Conservation (phyloP, 2,329 filamentous ascomycete genomes). For the Neurospora crassa region DNA sequence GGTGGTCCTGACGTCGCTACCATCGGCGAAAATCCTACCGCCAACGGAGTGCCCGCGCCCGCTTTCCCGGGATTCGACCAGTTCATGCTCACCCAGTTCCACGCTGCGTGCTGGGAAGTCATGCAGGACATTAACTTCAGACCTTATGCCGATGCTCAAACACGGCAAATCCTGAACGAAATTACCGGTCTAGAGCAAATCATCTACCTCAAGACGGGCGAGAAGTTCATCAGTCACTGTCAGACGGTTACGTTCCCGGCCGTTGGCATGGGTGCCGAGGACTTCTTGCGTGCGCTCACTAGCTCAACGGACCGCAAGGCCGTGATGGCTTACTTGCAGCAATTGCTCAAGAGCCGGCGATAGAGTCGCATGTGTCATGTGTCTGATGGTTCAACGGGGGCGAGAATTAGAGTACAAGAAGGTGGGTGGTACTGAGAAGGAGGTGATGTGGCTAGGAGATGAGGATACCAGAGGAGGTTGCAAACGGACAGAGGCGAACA, state of each 20-base stretch:
- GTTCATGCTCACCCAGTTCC: constrained; percentile 85
- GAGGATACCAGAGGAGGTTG: background rate
- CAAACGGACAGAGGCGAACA: background rate
- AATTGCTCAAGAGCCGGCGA: constrained; percentile 39
- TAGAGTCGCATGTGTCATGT: constrained; percentile 2
- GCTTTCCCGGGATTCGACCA: constrained; percentile 79
- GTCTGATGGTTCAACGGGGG: background rate
- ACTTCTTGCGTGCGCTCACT: constrained; percentile 50
- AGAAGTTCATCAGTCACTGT: constrained; percentile 64
- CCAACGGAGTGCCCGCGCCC: constrained; percentile 42
- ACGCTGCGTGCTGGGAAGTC: constrained; percentile 82
- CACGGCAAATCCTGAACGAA: constrained; percentile 78
- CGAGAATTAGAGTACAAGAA: background rate
- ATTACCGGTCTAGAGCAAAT: constrained; percentile 79
- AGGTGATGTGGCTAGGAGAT: background rate
- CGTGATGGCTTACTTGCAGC: constrained; percentile 55
- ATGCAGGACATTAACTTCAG: constrained; percentile 71
- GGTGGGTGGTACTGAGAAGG: background rate
- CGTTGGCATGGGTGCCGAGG: constrained; percentile 53
- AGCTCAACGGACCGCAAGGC: constrained; percentile 50
- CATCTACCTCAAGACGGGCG: constrained; percentile 84
- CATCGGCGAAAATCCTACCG: constrained; percentile 40
- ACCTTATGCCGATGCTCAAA: constrained; percentile 72
- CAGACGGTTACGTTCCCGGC: constrained; percentile 53
- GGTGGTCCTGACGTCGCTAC: constrained; percentile 70